Conservation (phyloP, 2,329 filamentous ascomycete genomes). For the Endothia cerciana region DNA sequence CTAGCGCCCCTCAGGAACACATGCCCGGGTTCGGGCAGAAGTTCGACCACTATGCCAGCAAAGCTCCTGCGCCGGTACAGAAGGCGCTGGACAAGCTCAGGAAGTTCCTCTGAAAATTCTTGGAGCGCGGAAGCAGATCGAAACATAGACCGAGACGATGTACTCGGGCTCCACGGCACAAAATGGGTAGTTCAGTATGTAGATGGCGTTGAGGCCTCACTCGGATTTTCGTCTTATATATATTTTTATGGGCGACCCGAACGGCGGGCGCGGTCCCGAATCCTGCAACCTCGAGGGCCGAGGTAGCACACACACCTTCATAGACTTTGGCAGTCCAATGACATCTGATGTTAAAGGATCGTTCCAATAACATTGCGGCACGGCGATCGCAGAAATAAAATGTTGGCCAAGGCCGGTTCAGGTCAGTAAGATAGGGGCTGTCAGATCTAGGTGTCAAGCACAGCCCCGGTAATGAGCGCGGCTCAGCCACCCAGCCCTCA, state of each 20-base stretch:
- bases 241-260: not conserved
- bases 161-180: not conserved
- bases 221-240: not conserved
- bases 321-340: not conserved
- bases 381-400: not conserved
- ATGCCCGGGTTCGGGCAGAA: conserved; percentile 17
- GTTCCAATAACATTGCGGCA: not conserved
- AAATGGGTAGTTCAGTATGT: not conserved
- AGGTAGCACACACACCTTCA: not conserved
- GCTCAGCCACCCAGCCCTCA: not conserved
- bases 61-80: conserved; percentile 18
- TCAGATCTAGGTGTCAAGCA: not conserved
- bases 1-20: not conserved
- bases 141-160: not conserved
- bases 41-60: conserved; percentile 16
- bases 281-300: not conserved
- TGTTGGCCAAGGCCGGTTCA: not conserved
- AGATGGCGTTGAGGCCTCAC: not conserved
- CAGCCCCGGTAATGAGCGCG: not conserved
- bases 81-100: conserved; percentile 15
- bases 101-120: conserved; percentile 6
- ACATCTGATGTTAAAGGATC: not conserved
- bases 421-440: not conserved
- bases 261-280: not conserved
- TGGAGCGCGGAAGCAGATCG: too few species aligned